Evolutionary conservation across 2,329 filamentous ascomycete genomes (phyloP).

Genomic region (Sordariomycetes sp.): DNA sequence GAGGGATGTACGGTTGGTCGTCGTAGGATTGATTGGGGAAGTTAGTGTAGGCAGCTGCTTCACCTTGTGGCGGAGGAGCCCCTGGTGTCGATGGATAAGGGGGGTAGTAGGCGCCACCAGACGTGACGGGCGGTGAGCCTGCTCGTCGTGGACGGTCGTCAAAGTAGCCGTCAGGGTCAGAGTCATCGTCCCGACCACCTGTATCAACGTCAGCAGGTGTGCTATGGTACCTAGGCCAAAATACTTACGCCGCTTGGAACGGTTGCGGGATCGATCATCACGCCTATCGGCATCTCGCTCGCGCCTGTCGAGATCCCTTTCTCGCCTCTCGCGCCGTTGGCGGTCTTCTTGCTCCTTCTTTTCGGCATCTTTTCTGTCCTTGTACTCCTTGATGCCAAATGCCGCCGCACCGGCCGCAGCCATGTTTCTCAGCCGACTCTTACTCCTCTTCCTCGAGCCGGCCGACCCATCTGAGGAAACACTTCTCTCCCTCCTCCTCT

Average conservation of each 20-base stretch:
- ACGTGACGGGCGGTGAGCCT: constrained; percentile 38
- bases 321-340: constrained; percentile 5
- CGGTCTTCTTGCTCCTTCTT: constrained; percentile 3
- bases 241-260: background rate
- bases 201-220: constrained; percentile 9
- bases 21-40: constrained; percentile 27
- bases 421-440: constrained; percentile 43
- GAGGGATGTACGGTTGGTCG: constrained; percentile 30
- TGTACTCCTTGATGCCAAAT: constrained; percentile 52
- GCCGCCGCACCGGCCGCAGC: constrained; percentile 52
- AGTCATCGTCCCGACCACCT: constrained; percentile 28
- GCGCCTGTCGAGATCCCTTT: constrained; percentile 4
- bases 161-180: constrained; percentile 23
- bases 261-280: constrained; percentile 10
- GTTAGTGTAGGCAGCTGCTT: constrained; percentile 20
- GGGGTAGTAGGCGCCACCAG: constrained; percentile 40
- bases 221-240: constrained; percentile 1
- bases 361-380: constrained; percentile 32
- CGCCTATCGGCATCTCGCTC: background rate
- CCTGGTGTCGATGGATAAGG: constrained; percentile 25
- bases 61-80: constrained; percentile 5
- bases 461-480: constrained; percentile 21
- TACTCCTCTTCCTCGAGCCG: constrained; percentile 36
- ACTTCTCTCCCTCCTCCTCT: constrained; percentile 26
- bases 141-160: constrained; percentile 22